phyloP scores from a whole-genome alignment of 192 early-diverging fungal genomes.

The Dissophora globulifera region DNA sequence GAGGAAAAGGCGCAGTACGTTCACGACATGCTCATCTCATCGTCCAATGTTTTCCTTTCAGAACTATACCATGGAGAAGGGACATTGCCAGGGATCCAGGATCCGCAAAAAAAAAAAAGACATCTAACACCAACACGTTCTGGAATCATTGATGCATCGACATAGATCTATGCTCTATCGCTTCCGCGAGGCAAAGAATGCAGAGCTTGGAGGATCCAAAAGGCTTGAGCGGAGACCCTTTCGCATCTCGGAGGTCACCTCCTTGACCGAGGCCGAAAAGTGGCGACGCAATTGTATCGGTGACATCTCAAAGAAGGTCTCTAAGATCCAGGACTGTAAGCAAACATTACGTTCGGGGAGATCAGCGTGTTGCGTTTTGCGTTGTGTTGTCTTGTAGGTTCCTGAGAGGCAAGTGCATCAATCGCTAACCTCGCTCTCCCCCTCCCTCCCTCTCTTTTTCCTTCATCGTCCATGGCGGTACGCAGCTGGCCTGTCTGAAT shows the following conservation, averaged over 20 bases:
- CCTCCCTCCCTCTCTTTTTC: background rate
- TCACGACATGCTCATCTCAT: too few species aligned
- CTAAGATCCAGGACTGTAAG: constrained; percentile 90
- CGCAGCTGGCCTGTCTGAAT: constrained; percentile 83
- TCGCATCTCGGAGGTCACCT: constrained; percentile 74
- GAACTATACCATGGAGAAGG: background rate
- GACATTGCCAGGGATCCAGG: too few species aligned
- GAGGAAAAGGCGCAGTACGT: too few species aligned
- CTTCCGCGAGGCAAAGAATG: constrained; percentile 93
- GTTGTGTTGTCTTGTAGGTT: too few species aligned
- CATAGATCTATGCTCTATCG: constrained; percentile 93
- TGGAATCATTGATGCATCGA: background rate
- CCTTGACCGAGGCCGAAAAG: constrained; percentile 83
- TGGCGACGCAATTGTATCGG: constrained; percentile 92
- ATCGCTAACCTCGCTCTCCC: background rate
- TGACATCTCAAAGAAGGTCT: constrained; percentile 89
- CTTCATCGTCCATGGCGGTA: background rate
- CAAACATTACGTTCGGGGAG: background rate
- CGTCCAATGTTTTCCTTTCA: too few species aligned
- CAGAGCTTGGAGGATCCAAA: constrained; percentile 77
- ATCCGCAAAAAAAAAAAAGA: too few species aligned
- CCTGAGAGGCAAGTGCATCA: background rate
- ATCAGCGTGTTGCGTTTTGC: too few species aligned
- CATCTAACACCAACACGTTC: too few species aligned
- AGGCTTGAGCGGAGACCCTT: constrained; percentile 78